Evolutionary conservation across 2,329 filamentous ascomycete genomes (phyloP), one percentile per base, ranked within the genome.

Genomic region (Nemania sp.): DNA sequence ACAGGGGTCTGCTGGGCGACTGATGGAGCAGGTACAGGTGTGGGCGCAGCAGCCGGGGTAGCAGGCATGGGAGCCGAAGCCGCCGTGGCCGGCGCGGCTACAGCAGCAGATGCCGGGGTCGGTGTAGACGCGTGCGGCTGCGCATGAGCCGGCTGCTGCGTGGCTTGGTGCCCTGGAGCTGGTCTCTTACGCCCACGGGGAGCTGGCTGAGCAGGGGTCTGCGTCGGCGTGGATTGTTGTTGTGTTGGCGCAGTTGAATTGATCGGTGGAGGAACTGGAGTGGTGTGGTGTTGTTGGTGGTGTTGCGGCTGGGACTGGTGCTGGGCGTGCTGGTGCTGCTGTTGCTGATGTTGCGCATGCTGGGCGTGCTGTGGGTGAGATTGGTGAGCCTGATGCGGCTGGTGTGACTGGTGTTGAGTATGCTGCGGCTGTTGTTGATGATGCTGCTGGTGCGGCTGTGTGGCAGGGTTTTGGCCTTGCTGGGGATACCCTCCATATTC

Each of bases 21-120:
- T 24, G 72, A 66, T 46, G 69, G 65, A 22, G 72, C 70, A 26
- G 73, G 66, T 11, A 67, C 60, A 17, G 77, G 71, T 12, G 71
- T 68, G 45, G 69, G 64, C 15, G 73, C 71, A n/a, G 74, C 62
- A 22, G 64, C 64, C 7, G 77, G 72, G 22, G 71, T 70, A 14
- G 67, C 41, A 1, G 68, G 61, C 28, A 70, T 62, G 15, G 67
- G 62, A 17, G 64, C 63, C 5, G 66, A 53, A 5, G 63, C 60
- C 24, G 64, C 60, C 3, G 75, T 68, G 33, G 72, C 70, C 7
- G 72, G 62, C n/a, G 73, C 71, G 48, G 60, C 43, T 26, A 49
- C 48, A 5, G 61, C 44, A n/a, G 64, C 54, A 6, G 68, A 54
- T 14, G 62, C 61, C 2, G 71, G 65, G 30, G 67, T 61, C 3